These are phyloP conservation scores for Aspergillus neoniger DNA, from an alignment of 2,329 filamentous ascomycete species.

Conservation along the genomic window DNA sequence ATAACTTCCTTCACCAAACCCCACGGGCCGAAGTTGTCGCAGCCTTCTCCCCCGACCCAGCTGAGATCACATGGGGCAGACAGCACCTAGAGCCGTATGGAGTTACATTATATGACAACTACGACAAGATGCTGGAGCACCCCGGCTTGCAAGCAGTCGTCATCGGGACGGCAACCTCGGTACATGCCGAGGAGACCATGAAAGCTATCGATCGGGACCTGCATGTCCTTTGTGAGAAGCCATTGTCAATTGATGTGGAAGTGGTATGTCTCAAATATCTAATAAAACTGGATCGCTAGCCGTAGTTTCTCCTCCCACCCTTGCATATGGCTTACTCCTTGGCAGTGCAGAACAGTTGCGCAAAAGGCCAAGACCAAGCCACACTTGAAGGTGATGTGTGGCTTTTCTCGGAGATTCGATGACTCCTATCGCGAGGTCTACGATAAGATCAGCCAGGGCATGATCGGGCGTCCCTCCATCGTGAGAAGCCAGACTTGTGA, in stretches of 20 bases:
- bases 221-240: slow-evolving; percentile 59
- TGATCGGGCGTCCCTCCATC: slow-evolving; percentile 62
- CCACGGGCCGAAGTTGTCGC: slow-evolving; percentile 52
- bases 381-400: slow-evolving; percentile 65
- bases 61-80: slow-evolving; percentile 52
- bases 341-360: slow-evolving; percentile 60
- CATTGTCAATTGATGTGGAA: slow-evolving; percentile 56
- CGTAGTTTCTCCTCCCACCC: too few relatives aligned
- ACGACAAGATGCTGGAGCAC: slow-evolving; percentile 57
- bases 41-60: slow-evolving; percentile 47
- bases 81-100: slow-evolving; percentile 53
- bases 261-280: slow-evolving; percentile 46
- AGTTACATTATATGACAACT: slow-evolving; percentile 54
- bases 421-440: slow-evolving; percentile 63
- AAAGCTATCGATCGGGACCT: slow-evolving; percentile 55
- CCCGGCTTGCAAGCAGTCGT: slow-evolving; percentile 56
- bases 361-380: slow-evolving; percentile 57
- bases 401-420: slow-evolving; percentile 68
- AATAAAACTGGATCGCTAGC: too few relatives aligned
- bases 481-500: slow-evolving; percentile 67
- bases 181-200: slow-evolving; percentile 58
- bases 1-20: slow-evolving; percentile 48
- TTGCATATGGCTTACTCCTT: background rate
- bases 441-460: slow-evolving; percentile 53
- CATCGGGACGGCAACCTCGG: slow-evolving; percentile 55